These are phyloP conservation scores for Sporothrix mexicana DNA, from an alignment of 2,329 filamentous ascomycete genomes.

Conservation along the genomic window DNA sequence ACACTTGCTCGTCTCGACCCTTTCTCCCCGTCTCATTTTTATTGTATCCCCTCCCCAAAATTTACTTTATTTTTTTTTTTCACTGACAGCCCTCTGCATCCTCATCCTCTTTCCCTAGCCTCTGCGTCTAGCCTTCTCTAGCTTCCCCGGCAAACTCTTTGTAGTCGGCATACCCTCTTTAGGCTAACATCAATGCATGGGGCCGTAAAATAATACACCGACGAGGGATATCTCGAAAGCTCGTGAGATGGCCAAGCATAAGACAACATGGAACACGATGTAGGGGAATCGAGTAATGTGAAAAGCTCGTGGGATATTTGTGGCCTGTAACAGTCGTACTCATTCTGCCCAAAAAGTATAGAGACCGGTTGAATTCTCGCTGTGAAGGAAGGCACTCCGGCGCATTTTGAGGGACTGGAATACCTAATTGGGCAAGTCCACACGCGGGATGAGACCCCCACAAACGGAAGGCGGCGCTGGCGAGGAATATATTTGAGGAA, in stretches of 20 bases:
- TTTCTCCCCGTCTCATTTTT: neutral
- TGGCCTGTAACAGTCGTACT: no score
- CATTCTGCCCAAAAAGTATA: no score
- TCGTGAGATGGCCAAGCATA: neutral
- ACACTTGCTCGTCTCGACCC: neutral
- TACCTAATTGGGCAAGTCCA: constrained; percentile 33
- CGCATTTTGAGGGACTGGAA: constrained; percentile 1
- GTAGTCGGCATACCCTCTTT: constrained; percentile 9
- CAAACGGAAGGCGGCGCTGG: neutral
- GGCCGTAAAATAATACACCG: neutral
- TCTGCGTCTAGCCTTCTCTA: neutral
- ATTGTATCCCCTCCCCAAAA: neutral
- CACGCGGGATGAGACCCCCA: constrained; percentile 30
- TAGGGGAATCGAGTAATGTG: no score
- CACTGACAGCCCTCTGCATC: neutral
- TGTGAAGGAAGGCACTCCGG: neutral
- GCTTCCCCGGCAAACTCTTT: constrained; percentile 19
- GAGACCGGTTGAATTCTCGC: neutral
- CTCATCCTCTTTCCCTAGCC: constrained; percentile 8
- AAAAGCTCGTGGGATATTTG: no score
- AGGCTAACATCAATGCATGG: constrained; percentile 9
- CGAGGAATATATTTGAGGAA: neutral
- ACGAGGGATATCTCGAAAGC: constrained; percentile 3
- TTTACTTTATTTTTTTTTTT: neutral
- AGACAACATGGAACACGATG: neutral